Evolutionary conservation across 148 eudicot species (phyloP), one percentile per base, ranked within the genome.

Genomic region (Agrostemma githago): DNA sequence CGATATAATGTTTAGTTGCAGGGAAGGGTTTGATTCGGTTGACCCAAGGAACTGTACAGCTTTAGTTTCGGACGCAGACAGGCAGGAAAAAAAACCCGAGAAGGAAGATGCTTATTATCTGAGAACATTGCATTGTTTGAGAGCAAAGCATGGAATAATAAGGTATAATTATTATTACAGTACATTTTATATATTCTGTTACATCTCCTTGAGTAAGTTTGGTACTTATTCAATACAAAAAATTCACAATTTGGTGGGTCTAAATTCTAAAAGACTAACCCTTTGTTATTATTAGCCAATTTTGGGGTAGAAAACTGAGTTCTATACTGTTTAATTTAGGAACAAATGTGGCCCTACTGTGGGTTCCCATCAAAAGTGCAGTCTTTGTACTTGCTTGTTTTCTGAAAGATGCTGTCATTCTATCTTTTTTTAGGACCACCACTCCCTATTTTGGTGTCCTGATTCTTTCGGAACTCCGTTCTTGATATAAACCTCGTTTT

Each of bases 131-230:
- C 87, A 76, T 88, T 80, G 88, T 90, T 80, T 88, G 86, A 82
- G 81, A 83, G 84, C 76, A 84, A 85, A 83, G 90, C 84, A 82
- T 88, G 81, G 89, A 88, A 88, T 88, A 88, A 26, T 88, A 88
- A 73, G 84, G 94, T 84, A 91, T 76, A 0, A 26, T 26, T 26
- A 26, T 26, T 26, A 26, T 26, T 26, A 26, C 34, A 26, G 34
- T 26, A 72, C 38, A 26, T 26, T 26, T 59, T 86, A 53, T 79
- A 58, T 78, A 82, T 79, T 79, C 89, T 77, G 76, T 76, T 72
- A 77, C 78, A 87, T 85, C 89, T 84, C 90, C 84, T 88, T 87
- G 80, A 51, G 74, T 85, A 88, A 87, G 87, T 88, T 86, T 88
- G 92, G 94, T 82, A 89, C 88, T 85, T 86, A 84, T 89, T 91